Conservation (phyloP, 176 grass and related monocot genomes). For the Aegilops sharonensis region DNA sequence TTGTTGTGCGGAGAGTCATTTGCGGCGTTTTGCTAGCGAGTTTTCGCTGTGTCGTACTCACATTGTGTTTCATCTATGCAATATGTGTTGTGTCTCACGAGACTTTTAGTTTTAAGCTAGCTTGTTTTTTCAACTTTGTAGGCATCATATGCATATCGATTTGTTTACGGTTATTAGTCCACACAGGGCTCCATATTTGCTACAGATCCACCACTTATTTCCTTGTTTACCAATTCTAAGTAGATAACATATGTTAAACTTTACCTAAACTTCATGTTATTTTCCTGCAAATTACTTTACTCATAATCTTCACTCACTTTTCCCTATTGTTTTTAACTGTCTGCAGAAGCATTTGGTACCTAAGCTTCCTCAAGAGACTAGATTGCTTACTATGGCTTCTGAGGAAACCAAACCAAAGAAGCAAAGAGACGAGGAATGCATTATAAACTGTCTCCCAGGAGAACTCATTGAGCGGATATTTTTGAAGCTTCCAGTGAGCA, state of each 20-base stretch:
- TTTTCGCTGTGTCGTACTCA: background rate
- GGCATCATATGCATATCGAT: background rate
- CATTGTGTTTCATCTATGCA: background rate
- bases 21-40: no score
- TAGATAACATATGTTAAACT: background rate
- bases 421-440: background rate
- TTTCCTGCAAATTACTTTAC: background rate
- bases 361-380: background rate
- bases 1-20: no score
- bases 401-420: slow-evolving; percentile 8
- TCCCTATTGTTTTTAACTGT: background rate
- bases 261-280: background rate
- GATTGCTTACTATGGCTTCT: slow-evolving; percentile 1
- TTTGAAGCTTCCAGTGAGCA: slow-evolving; percentile 21
- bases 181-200: background rate
- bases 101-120: background rate
- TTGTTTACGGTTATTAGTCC: background rate
- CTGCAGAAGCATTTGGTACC: background rate
- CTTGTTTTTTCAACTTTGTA: background rate
- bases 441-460: background rate
- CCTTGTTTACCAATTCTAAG: background rate
- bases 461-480: slow-evolving; percentile 25
- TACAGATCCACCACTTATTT: background rate
- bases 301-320: background rate
- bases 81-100: background rate